These are phyloP conservation scores for Elongisporangium prolatum DNA, from an alignment of 352 stramenopile genomes.

Conservation along the genomic window DNA sequence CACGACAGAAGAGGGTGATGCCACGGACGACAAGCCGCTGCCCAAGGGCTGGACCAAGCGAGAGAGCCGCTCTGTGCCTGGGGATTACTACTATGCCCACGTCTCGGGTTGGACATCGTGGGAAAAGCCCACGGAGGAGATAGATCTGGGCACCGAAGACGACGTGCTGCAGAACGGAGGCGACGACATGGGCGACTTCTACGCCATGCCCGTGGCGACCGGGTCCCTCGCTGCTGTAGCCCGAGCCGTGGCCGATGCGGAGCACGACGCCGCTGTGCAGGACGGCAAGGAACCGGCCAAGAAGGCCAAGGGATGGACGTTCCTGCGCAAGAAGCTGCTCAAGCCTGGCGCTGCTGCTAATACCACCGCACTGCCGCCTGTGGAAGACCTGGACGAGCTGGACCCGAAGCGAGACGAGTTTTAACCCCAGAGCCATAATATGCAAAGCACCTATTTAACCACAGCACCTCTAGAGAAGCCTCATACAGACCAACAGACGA, in stretches of 20 bases:
- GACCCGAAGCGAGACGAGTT: neutral
- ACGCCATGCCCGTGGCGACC: constrained; percentile 5
- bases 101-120: constrained; percentile 57
- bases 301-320: constrained; percentile 23
- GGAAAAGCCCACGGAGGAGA: constrained; percentile 46
- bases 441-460: neutral
- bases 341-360: constrained; percentile 2
- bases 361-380: constrained; percentile 4
- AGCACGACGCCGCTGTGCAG: constrained; percentile 12
- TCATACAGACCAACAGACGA: neutral
- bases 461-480: neutral
- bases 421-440: neutral
- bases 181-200: constrained; percentile 17
- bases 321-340: constrained; percentile 9
- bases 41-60: constrained; percentile 55
- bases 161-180: constrained; percentile 11
- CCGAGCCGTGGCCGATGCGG: constrained; percentile 11
- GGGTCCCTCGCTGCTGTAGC: constrained; percentile 9
- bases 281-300: constrained; percentile 18
- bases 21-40: constrained; percentile 20
- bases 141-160: constrained; percentile 5
- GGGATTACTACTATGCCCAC: constrained; percentile 67
- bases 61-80: constrained; percentile 57
- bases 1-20: constrained; percentile 26
- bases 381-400: neutral